Base-by-base conservation (phyloP, 768 basidiomycete species). In the Lactarius hatsudake region DNA sequence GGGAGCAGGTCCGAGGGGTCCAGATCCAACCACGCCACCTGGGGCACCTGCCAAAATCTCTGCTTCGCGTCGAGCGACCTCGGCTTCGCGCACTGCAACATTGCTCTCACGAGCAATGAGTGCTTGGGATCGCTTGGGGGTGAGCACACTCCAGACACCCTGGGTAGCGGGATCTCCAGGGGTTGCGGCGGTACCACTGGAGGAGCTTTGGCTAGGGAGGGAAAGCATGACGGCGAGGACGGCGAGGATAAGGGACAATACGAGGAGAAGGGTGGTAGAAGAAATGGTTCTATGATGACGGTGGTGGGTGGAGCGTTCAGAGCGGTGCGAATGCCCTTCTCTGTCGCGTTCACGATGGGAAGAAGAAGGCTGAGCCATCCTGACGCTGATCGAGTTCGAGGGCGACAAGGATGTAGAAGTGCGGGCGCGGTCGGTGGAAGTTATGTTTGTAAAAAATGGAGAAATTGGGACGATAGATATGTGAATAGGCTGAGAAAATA, bases 151-250 rank as follows among this genome's bases (percentile, higher is more conserved):
- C 80, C 87, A 84, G 42, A 93, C 82, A 23, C 89, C 88, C 12
- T 81, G 79, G 5, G 81, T 64, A 13, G 62, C 74, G 28, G 73
- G 70, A 30, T 74, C 72, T n/a, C 68, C 72, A 15, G 79, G 73
- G 17, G 59, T 23, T 28, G 38, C 12, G 43, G 38, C 12, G 42
- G 20, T 8, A 34, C 53, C 20, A 1, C 80, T 80, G 0, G 79
- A 76, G 28, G 79, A 76, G 48, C 76, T 78, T 54, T 82, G 79
- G 0, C 87, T 86, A 1, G 93, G 93, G 5, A 94, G 82, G 3
- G 93, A 93, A 30, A 94, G 86, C 91, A 94, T 93, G 73, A 94
- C 87, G 5, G 93, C 92, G n/a, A 94, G 83, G 28, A 93, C 91
- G 42, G 92, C 93, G 32, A 94, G 81, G 59, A 94, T 86, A 40